Conservation (phyloP, 2,329 filamentous ascomycete species). For the Sarocladiaceae sp. region DNA sequence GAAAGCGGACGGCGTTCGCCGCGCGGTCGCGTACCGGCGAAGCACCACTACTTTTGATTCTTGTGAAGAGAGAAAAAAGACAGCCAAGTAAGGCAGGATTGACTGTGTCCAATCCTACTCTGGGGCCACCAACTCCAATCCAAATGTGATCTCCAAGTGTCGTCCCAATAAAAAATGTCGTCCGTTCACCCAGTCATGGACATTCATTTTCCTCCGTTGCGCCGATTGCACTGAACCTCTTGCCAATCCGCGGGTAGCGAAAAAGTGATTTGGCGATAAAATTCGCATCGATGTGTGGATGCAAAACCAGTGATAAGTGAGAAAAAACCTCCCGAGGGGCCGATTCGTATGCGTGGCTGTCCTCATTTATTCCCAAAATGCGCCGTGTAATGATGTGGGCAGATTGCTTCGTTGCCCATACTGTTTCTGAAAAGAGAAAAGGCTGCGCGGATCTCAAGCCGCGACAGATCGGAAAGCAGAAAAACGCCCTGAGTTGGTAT, state of each 20-base stretch:
- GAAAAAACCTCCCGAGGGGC: not conserved
- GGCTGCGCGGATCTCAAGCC: too few species aligned
- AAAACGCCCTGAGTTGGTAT: slow-evolving; percentile 7
- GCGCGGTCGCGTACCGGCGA: not conserved
- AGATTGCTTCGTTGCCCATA: slow-evolving; percentile 3
- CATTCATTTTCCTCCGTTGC: not conserved
- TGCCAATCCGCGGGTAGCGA: not conserved
- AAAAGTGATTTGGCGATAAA: not conserved
- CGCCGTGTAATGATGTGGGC: not conserved
- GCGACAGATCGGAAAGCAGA: not conserved
- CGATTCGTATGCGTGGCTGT: slow-evolving; percentile 1
- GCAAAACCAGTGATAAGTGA: not conserved
- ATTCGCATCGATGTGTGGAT: not conserved
- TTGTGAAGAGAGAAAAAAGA: too few species aligned
- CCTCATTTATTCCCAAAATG: not conserved
- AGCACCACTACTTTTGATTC: not conserved
- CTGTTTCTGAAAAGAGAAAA: slow-evolving; percentile 5
- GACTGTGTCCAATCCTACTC: not conserved
- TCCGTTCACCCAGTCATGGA: not conserved
- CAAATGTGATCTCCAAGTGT: not conserved
- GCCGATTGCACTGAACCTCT: not conserved
- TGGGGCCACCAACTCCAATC: not conserved
- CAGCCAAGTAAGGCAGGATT: not conserved
- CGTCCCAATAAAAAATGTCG: not conserved
- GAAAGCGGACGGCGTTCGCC: not conserved